These are phyloP conservation scores for Staphylotrichum longicolle DNA, from an alignment of 495 filamentous ascomycete species.

Conservation along the genomic window DNA sequence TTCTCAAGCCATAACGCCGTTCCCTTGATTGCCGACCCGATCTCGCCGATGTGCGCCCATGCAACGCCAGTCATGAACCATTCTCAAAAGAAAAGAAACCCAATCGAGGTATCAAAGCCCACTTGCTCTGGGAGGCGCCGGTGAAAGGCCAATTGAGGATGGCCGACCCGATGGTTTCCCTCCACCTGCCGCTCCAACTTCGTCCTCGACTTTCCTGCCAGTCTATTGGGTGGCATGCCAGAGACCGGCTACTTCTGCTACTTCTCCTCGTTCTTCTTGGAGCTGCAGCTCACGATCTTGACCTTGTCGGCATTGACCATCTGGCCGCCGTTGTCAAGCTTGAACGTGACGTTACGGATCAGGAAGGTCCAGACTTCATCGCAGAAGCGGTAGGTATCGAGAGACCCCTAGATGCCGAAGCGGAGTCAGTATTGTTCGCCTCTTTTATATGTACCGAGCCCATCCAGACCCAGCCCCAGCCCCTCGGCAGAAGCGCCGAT, in stretches of 20 bases:
- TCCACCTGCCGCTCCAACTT: neutral
- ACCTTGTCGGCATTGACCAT: constrained; percentile 67
- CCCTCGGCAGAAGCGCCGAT: neutral
- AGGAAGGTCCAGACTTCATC: constrained; percentile 99
- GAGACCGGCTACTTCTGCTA: constrained; percentile 25
- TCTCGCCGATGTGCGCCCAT: neutral
- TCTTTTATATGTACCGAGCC: neutral
- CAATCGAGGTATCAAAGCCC: neutral
- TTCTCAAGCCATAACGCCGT: constrained; percentile 4
- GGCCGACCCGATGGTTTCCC: neutral
- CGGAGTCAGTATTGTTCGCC: neutral
- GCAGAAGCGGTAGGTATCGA: constrained; percentile 99
- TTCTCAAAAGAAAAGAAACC: constrained; percentile 1
- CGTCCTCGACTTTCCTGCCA: neutral
- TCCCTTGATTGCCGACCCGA: neutral
- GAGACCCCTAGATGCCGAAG: constrained; percentile 65
- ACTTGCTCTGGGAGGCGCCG: too few species aligned
- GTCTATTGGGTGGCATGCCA: neutral
- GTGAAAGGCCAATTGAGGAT: too few species aligned
- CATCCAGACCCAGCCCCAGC: too few species aligned
- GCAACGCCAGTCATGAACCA: constrained; percentile 11
- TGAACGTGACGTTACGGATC: constrained; percentile 97
- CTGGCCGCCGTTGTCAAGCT: constrained; percentile 76
- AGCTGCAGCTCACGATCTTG: constrained; percentile 96
- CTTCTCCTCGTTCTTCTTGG: constrained; percentile 74